A percentile compares a stretch with the other conserved stretches of the same genome.
Evolutionary conservation across 2,329 filamentous ascomycete genomes (phyloP).

Genomic region (Cryphonectria carpinicola): DNA sequence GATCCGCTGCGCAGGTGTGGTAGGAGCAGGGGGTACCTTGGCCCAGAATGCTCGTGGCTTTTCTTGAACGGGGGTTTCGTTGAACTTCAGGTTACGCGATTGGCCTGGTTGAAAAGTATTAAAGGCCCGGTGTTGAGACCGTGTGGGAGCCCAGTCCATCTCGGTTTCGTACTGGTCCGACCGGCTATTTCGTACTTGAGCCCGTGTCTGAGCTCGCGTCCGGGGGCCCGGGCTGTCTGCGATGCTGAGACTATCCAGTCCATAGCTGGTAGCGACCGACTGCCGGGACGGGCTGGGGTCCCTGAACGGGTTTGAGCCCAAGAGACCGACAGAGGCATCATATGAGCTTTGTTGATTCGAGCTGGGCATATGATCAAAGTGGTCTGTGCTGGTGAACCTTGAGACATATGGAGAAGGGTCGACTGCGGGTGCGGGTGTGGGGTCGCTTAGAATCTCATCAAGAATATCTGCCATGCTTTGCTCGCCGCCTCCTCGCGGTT

Average conservation of each 20-base stretch:
- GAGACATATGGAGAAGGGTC: constrained; percentile 41
- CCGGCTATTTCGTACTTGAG: constrained; percentile 28
- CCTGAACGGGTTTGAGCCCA: constrained; percentile 22
- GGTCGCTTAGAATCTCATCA: constrained; percentile 47
- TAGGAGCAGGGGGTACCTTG: constrained; percentile 70
- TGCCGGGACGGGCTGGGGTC: constrained; percentile 9
- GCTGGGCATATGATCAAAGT: constrained; percentile 30
- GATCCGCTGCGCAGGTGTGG: constrained; percentile 64
- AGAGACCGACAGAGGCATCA: constrained; percentile 9
- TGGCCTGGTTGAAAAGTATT: constrained; percentile 47
- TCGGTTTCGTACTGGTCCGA: constrained; percentile 52
- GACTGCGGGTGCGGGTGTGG: constrained; percentile 31
- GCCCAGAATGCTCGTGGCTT: constrained; percentile 66
- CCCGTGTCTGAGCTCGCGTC: neutral
- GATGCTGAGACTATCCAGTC: constrained; percentile 22
- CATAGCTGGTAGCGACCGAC: neutral
- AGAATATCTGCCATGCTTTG: constrained; percentile 53
- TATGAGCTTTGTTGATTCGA: constrained; percentile 9
- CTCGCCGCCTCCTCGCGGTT: constrained; percentile 37
- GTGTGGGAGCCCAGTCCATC: constrained; percentile 76
- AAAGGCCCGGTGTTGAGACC: constrained; percentile 60
- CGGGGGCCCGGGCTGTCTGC: constrained; percentile 24
- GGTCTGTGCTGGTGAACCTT: neutral
- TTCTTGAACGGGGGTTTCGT: constrained; percentile 48
- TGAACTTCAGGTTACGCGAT: constrained; percentile 46